These are phyloP conservation scores for Citrus mangshanensis DNA, from an alignment of 345 rosid species.

Conservation along the genomic window DNA sequence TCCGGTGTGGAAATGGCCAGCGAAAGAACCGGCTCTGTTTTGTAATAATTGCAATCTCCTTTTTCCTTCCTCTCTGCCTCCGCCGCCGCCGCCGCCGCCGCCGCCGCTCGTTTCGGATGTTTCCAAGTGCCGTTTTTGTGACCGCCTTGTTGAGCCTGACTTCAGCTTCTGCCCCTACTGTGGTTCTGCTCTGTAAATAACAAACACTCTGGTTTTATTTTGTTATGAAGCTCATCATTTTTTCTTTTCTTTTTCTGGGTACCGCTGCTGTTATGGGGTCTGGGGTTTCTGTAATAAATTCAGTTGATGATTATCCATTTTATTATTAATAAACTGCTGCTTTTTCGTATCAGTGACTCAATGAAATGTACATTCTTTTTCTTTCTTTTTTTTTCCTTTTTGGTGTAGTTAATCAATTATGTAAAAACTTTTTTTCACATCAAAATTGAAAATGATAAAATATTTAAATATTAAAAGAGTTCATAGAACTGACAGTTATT, in stretches of 20 bases:
- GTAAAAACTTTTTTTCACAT: not conserved
- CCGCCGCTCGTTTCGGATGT: conserved; percentile 13
- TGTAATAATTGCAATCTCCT: conserved; percentile 63
- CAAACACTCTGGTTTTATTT: no score
- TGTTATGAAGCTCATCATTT: no score
- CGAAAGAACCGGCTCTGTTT: conserved; percentile 50
- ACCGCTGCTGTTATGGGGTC: no score
- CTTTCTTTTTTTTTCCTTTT: no score
- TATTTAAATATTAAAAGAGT: no score
- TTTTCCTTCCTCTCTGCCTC: conserved; percentile 39
- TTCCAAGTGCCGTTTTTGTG: conserved; percentile 61
- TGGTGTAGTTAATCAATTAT: not conserved
- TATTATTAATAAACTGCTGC: not conserved
- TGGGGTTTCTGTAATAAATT: no score
- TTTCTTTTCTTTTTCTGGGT: no score
- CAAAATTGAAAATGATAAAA: not conserved
- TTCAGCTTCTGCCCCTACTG: conserved; percentile 85
- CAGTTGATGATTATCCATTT: not conserved
- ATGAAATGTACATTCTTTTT: no score
- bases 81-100: not conserved
- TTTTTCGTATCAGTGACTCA: not conserved
- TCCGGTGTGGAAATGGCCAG: conserved; percentile 91
- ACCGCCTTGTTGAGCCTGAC: conserved; percentile 50
- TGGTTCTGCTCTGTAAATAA: conserved; percentile 50
- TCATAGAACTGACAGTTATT: no score